Evolutionary conservation across 2,329 filamentous ascomycete species (phyloP), one percentile per base, ranked within the genome.

Genomic region (Hypoxylon sp.): DNA sequence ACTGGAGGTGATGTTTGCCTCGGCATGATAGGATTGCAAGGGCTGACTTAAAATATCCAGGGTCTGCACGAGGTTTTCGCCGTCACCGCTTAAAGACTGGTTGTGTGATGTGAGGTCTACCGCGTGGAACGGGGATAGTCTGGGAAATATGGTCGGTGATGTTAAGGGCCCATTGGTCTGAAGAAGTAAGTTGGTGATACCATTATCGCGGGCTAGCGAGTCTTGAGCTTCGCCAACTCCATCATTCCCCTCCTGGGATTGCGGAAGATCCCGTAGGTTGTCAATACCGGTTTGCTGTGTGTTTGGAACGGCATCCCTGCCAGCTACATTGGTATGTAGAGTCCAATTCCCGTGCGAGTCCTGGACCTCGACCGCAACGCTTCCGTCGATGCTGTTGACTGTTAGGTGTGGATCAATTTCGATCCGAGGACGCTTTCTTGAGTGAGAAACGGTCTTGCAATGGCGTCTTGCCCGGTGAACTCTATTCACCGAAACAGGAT

Each of bases 401-500:
- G 4, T 20, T n/a, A 11, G 6, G 1, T 13, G 17, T 1, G 26
- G 3, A 10, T 56, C 46, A 11, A 39, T 2, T 19, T 60, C 56
- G 3, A 15, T 4, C 47, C 59, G 52, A 37, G 41, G 58, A 11
- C 59, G 58, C 15, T 58, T 67, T 5, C 26, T 32, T n/a, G 17
- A 22, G 3, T 13, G 56, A 8, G 3, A 22, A 30, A 41, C 11
- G 2, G 26, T 37, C 5, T 56, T 61, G 26, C 43, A 50, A 26
- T 61, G 47, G 6, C 65, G 59, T 32, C 56, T 62, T 19, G 53
- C 59, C 19, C 65, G 44, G 6, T 63, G 2, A 17, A 68, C 17
- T 34, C 48, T 62, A n/a, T 34, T 24, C 13, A 28, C 8, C 6
- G 62, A 34, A 1, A 67, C 24, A 26, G 62, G 49, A 24, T 65